phyloP scores from a whole-genome alignment of 257 asterid species.

The Ilex asprella region DNA sequence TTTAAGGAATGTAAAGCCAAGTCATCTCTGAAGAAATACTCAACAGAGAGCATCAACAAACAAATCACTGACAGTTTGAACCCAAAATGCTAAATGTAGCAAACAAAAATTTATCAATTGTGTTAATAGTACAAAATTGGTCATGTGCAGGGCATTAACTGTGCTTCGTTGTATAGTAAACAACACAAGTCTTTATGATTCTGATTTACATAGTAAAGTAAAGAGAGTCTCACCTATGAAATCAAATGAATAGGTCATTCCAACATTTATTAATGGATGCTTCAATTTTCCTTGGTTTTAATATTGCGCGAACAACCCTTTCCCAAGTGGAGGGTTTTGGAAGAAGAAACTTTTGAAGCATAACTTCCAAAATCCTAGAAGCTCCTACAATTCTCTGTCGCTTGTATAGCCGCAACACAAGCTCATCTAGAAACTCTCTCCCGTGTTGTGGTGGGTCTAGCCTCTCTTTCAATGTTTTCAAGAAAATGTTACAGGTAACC shows the following conservation, averaged over 20 bases:
- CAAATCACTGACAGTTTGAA: no score
- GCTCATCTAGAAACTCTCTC: slow-evolving; percentile 72
- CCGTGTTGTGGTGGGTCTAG: slow-evolving; percentile 50
- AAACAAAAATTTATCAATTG: no score
- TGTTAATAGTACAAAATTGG: no score
- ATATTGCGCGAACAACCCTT: slow-evolving; percentile 52
- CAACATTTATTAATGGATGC: slow-evolving; percentile 73
- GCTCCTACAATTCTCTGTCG: slow-evolving; percentile 59
- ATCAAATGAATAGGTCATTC: slow-evolving; percentile 53
- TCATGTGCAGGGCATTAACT: no score
- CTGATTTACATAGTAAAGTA: neutral
- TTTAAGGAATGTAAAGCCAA: no score
- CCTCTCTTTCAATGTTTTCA: slow-evolving; percentile 52
- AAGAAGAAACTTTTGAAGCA: slow-evolving; percentile 65
- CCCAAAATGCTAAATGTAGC: no score
- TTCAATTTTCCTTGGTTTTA: slow-evolving; percentile 54
- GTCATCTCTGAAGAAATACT: no score
- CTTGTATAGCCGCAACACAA: slow-evolving; percentile 59
- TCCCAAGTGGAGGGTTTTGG: slow-evolving; percentile 80
- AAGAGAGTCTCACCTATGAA: slow-evolving; percentile 17
- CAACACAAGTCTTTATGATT: no score
- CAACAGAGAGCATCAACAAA: no score
- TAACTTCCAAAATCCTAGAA: slow-evolving; percentile 55
- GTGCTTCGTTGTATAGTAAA: no score
- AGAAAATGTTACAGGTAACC: slow-evolving; percentile 68